Evolutionary conservation across 441 rosid species (phyloP), one percentile per base, ranked within the genome.

Genomic region (Bocquillonia castaneifolia): DNA sequence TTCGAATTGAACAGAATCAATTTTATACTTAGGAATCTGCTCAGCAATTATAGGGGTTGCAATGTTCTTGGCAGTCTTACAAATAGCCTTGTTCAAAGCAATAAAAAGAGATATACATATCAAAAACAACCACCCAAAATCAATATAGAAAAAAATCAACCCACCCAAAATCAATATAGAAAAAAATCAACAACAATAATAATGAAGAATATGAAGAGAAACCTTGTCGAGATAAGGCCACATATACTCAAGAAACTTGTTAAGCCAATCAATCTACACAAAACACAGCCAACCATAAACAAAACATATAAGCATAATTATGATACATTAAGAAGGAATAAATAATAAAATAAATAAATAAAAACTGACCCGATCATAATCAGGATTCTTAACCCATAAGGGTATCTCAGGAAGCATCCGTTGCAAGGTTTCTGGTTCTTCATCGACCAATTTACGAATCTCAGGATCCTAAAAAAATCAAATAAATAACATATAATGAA

Each of bases 191-290:
- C 64, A 26, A 70, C 2, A 13, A 6, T 5, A 42, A 7, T 29
- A 6, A 53, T 1, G 59, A 26, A 25, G 62, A 42, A 68, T 26
- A 14, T 57, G 22, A 31, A 2, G 72, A 39, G 63, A 60, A 79
- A 93, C 98, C 99, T 90, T 90, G 87, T 94, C 98, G 34, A 92
- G 92, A 75, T 84, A 88, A 73, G 99, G 97, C 99, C 99, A 94
- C 96, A 90, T 87, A 34, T 77, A 72, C 68, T 79, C 84, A 61
- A 94, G 59, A 74, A 94, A 87, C 78, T 67, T 87, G 82, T 93
- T 91, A 9, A 94, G 80, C 99, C 97, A 94, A 77, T 92, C 99
- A 71, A 94, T 78, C 99, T 94, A 74, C 68, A 83, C 18, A 76
- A 47, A 37, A 52, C 9, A 42, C 9, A 6, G 9, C 47, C 47